Base-by-base conservation (phyloP, 805 yeast genomes). In the Hanseniaspora nectarophila region DNA sequence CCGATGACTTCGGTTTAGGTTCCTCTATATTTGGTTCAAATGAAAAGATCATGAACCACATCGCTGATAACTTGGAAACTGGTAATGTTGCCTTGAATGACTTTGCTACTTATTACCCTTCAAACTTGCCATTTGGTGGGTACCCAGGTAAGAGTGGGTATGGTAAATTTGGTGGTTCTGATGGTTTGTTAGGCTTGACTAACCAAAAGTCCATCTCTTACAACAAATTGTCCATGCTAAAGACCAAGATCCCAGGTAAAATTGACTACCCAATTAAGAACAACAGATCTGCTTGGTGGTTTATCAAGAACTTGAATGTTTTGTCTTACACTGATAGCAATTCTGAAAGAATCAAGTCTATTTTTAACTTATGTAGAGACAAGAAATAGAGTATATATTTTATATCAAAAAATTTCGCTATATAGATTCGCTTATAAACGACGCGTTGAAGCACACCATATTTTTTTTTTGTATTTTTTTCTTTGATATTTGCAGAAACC, bases 51-150 rank as follows among this genome's bases (percentile, higher is more conserved):
- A 75, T 88, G 54, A 77, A 80, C 60, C 67, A 70, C 45, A 78
- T 87, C 29, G 85, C 89, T 12, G 72, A 79, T 58, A 64, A 68
- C 8, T 67, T 92, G 58, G 74, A 79, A 34, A 75, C 89, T 40
- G 99, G 98, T 23, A 92, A 89, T 62, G 95, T 92, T 44, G 96
- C 98, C 8, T 85, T 92, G 56, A 92, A 92, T 66, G 99, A 92
- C 70, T 92, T 92, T 72, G 99, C 97, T 7, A 90, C 97, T 0
- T 92, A 80, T 63, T 87, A 89, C 62, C 86, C 92, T 33, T 89
- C 96, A 58, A 98, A 92, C 68, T 73, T 92, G 59, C 99, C 99
- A 31, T 92, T 92, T 68, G 99, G 99, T 51, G 99, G 99, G 29
- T 77, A 77, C 26, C 81, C 81, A 58, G 92, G 88, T 43, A 46